Base-by-base conservation (phyloP, 768 basidiomycete genomes). In the Pleurotus salmoneostramineus region DNA sequence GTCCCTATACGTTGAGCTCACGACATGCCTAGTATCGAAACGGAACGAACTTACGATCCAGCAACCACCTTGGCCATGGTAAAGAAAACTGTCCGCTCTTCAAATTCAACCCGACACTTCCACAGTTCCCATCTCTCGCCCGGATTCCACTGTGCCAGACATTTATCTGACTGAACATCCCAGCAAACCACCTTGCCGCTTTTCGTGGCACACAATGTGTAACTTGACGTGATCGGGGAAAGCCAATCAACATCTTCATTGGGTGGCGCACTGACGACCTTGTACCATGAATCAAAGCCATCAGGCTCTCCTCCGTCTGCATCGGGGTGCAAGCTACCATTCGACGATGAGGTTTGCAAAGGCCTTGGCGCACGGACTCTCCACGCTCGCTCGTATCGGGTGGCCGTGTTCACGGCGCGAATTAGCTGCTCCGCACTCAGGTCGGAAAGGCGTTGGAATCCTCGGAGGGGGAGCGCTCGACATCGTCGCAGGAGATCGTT, bases 91-190 rank as follows among this genome's bases (percentile, higher is more conserved):
- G 83, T 82, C 58, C 83, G 73, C 61, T 83, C 80, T 42, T 88
- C 87, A 64, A 88, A 89, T 64, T 89, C 88, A 14, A 90, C 87
- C 6, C 88, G 72, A 62, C 88, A 89, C 64, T 90, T 90, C 88
- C 88, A 89, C 4, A 90, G 65, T 63, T 88, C 86, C 87, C 88
- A 89, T 14, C 75, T 65, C 17, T 76, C 74, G 1, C 76, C 77
- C 1, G 86, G 87, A 51, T 83, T 81, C 88, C 88, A 90, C 58
- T 88, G 83, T 0, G 85, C 86, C 3, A 89, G 74, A 59, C 82
- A 83, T 12, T 68, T 65, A 50, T 89, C 83, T 3, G 77, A 75
- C 52, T 82, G 81, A 11, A 89, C 82, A 58, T 90, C 87, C 88
- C 88, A 89, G 62, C 88, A 89, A 12, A 89, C 83, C 15, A 90